Base-by-base conservation (phyloP, 352 stramenopile genomes). In the Pythium phragmitis region DNA sequence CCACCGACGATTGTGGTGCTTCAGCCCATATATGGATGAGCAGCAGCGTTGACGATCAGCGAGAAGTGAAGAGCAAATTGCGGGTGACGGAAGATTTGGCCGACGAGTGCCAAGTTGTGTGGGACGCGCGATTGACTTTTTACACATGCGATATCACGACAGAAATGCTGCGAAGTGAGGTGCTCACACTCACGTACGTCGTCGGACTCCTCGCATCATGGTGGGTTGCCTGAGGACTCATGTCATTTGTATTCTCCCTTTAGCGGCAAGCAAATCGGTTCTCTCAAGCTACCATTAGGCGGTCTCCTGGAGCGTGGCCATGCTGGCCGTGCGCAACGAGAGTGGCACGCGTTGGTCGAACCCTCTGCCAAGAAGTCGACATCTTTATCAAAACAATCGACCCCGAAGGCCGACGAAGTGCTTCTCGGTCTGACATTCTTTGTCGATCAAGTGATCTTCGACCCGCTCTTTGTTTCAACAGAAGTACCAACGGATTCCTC, bases 1-100 rank as follows among this genome's bases (percentile, higher is more conserved):
- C 52, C 3, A 52, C 30, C n/a, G 57, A 72, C 13, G 57, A 68
- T 30, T 39, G 47, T n/a, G 54, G 54, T 0, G 30, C 77, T 23
- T 46, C 53, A 3, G 74, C 72, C 11, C 63, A 84, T 57, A 9
- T 86, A 4, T 86, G 77, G 73, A n/a, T 86, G 16, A 68, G 28
- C 28, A 80, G 70, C 21, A 55, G 43, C 12, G 19, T 80, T 0
- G 68, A 84, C 23, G 64, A 79, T 12, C 68, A 66, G 14, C 64
- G 59, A 23, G 69, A 77, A 30, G 6, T 79, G 17, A 75, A 70
- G 23, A 79, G 74, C 19, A 73, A 68, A 23, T 9, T 48, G 4
- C 30, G 26, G 13, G 23, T 6, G 2, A 54, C 54, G 12, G 56
- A 60, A 3, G 49, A 63, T 3, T 23, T 45, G 7, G 57, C 39